These are phyloP conservation scores for Pisolithus tinctorius DNA, from an alignment of 768 basidiomycete species.

Conservation along the genomic window DNA sequence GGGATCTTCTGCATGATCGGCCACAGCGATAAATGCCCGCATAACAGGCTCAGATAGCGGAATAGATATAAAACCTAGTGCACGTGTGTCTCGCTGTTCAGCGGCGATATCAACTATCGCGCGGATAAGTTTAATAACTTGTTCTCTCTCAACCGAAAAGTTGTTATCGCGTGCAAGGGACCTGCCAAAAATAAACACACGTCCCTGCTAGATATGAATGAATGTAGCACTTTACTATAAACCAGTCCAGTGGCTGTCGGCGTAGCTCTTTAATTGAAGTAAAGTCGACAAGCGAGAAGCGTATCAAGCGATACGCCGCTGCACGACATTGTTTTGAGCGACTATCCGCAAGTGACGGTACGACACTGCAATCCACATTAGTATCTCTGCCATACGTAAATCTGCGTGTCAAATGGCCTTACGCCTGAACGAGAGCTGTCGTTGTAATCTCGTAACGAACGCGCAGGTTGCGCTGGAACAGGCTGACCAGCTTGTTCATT, in stretches of 20 bases:
- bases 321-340: slow-evolving; percentile 70
- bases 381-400: slow-evolving; percentile 3
- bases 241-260: slow-evolving; percentile 74
- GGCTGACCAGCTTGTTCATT: slow-evolving; percentile 57
- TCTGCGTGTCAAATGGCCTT: slow-evolving; percentile 23
- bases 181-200: slow-evolving; percentile 32
- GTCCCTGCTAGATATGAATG: not conserved
- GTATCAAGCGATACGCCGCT: slow-evolving; percentile 75
- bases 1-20: slow-evolving; percentile 88
- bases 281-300: slow-evolving; percentile 68
- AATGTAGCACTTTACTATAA: slow-evolving; percentile 71
- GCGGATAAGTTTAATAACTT: slow-evolving; percentile 86
- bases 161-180: slow-evolving; percentile 83
- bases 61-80: slow-evolving; percentile 38
- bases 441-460: slow-evolving; percentile 73
- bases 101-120: slow-evolving; percentile 73
- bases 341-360: slow-evolving; percentile 71
- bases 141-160: slow-evolving; percentile 80
- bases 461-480: slow-evolving; percentile 63
- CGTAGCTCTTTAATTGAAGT: slow-evolving; percentile 63
- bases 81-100: slow-evolving; percentile 39
- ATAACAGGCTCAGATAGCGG: slow-evolving; percentile 72
- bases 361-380: slow-evolving; percentile 45
- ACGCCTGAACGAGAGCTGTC: slow-evolving; percentile 70
- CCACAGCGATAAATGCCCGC: slow-evolving; percentile 86